Conservation (phyloP, 306 rosid species). For the Cicer pinnatifidum region DNA sequence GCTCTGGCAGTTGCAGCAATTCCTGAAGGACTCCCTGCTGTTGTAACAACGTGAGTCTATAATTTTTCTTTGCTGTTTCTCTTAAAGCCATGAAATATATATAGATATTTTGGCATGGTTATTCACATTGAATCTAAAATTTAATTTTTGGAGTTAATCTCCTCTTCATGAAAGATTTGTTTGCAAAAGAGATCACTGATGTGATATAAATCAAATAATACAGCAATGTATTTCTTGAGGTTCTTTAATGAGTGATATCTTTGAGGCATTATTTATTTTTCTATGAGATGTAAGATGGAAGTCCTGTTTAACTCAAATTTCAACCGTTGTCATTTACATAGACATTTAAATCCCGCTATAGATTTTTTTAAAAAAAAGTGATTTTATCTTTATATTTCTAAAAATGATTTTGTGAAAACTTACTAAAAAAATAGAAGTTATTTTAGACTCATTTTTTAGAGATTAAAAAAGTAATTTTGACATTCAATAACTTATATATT, state of each 20-base stretch:
- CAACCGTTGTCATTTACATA: too few relatives aligned
- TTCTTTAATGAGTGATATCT: conserved; percentile 13
- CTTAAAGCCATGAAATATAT: conserved; percentile 21
- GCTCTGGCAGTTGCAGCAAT: conserved; percentile 99
- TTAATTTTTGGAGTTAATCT: conserved; percentile 24
- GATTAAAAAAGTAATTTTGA: too few relatives aligned
- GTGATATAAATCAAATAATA: conserved; percentile 32
- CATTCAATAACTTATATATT: too few relatives aligned
- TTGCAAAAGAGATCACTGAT: conserved; percentile 24
- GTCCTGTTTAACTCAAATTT: conserved; percentile 1
- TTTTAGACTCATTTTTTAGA: too few relatives aligned
- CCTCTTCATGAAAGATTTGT: conserved; percentile 23
- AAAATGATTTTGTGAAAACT: too few relatives aligned
- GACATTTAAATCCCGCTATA: too few relatives aligned
- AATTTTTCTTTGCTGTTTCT: conserved; percentile 40
- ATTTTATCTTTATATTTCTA: too few relatives aligned
- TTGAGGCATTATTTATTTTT: conserved; percentile 34
- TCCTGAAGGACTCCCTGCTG: conserved; percentile 99
- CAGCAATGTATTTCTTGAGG: conserved; percentile 9
- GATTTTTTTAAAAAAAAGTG: too few relatives aligned
- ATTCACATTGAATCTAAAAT: conserved; percentile 33
- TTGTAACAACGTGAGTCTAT: conserved; percentile 89
- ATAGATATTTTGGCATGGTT: conserved; percentile 32
- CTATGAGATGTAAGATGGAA: conserved; percentile 23
- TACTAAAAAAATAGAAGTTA: too few relatives aligned